phyloP scores from a whole-genome alignment of 257 asterid genomes.

The Rubia yunnanensis region DNA sequence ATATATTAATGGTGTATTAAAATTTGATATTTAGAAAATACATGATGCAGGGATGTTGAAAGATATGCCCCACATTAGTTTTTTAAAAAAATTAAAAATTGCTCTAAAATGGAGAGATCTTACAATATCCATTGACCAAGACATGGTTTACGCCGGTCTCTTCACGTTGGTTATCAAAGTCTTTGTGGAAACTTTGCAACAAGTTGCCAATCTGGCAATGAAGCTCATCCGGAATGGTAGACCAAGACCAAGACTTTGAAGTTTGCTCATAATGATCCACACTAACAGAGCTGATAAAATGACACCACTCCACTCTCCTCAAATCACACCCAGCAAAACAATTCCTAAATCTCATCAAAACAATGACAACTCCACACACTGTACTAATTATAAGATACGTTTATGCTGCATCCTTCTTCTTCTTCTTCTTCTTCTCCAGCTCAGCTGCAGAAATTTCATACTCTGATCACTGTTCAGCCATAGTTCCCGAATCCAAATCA shows the following conservation, averaged over 20 bases:
- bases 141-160: too few relatives aligned
- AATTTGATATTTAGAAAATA: too few relatives aligned
- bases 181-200: neutral
- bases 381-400: neutral
- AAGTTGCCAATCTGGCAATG: neutral
- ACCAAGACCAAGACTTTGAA: neutral
- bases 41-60: too few relatives aligned
- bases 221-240: too few relatives aligned
- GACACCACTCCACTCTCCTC: too few relatives aligned
- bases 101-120: too few relatives aligned
- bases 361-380: neutral
- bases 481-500: constrained; percentile 26
- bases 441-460: constrained; percentile 17
- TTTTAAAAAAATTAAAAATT: too few relatives aligned
- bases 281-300: neutral
- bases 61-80: too few relatives aligned
- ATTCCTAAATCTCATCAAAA: neutral
- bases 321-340: too few relatives aligned
- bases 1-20: too few relatives aligned
- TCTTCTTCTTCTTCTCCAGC: constrained; percentile 19
- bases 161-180: too few relatives aligned
- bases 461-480: constrained; percentile 37
- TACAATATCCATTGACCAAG: too few relatives aligned
- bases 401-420: neutral
- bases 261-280: neutral